phyloP scores from a whole-genome alignment of 345 rosid genomes.

The Physaria fendleri region DNA sequence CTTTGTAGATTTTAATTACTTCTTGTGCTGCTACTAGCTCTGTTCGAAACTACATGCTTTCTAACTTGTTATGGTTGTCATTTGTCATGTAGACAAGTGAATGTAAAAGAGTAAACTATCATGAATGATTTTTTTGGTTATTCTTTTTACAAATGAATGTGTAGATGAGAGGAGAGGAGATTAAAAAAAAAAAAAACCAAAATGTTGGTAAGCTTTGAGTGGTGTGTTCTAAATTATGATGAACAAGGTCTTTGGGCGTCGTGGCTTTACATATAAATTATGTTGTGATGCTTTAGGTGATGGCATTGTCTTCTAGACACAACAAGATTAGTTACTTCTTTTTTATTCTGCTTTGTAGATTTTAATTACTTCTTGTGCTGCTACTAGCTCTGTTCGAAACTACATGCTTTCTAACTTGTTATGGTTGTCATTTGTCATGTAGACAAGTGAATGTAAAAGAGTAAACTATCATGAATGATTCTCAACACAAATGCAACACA shows the following conservation, averaged over 20 bases:
- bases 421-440: neutral
- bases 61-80: neutral
- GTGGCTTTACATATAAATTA: constrained; percentile 1
- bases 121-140: neutral
- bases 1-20: neutral
- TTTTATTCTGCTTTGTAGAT: neutral
- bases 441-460: neutral
- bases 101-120: too few relatives aligned
- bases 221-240: neutral
- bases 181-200: too few relatives aligned
- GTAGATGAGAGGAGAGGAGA: neutral
- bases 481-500: neutral
- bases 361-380: constrained; percentile 8
- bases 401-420: neutral
- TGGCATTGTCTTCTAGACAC: constrained; percentile 7
- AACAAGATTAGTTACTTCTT: neutral
- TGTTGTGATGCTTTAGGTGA: neutral
- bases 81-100: too few relatives aligned
- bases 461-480: neutral
- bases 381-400: neutral
- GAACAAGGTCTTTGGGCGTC: neutral
- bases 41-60: neutral
- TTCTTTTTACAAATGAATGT: neutral
- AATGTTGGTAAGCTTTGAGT: constrained; percentile 6
- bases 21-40: constrained; percentile 4